Conservation (phyloP, 768 basidiomycete species). For the Mycena indigotica region DNA sequence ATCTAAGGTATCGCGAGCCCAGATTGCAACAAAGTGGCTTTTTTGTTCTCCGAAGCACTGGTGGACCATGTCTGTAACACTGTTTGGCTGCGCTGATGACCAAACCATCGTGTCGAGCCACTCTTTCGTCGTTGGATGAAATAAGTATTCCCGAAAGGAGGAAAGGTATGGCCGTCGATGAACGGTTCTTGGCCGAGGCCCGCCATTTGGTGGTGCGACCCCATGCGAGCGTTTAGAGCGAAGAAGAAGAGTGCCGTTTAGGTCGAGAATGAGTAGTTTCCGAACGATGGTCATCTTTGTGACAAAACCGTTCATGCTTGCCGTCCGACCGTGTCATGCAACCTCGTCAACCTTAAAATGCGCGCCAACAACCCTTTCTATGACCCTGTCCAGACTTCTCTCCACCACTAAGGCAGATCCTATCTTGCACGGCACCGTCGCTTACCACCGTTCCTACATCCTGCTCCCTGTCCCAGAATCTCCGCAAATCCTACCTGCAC, state of each 20-base stretch:
- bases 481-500: slow-evolving; percentile 51
- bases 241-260: slow-evolving; percentile 74
- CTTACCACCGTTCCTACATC: slow-evolving; percentile 55
- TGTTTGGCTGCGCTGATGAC: slow-evolving; percentile 85
- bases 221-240: slow-evolving; percentile 46
- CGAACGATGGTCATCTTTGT: neutral
- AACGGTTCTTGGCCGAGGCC: slow-evolving; percentile 31
- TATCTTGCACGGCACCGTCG: slow-evolving; percentile 45
- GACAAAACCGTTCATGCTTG: neutral
- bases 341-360: neutral
- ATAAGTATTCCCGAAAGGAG: slow-evolving; percentile 63
- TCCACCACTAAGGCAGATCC: neutral
- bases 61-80: slow-evolving; percentile 74
- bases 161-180: slow-evolving; percentile 68
- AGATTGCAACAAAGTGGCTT: slow-evolving; percentile 57
- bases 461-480: slow-evolving; percentile 55
- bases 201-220: slow-evolving; percentile 13
- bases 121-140: slow-evolving; percentile 54
- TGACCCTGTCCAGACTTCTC: neutral
- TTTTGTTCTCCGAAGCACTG: slow-evolving; percentile 53
- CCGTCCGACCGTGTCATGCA: neutral
- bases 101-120: slow-evolving; percentile 89
- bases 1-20: slow-evolving; percentile 81
- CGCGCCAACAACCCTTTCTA: neutral
- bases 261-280: slow-evolving; percentile 74